Base-by-base conservation (phyloP, 1,284 basidiomycete genomes). In the Termitomyces sp. region DNA sequence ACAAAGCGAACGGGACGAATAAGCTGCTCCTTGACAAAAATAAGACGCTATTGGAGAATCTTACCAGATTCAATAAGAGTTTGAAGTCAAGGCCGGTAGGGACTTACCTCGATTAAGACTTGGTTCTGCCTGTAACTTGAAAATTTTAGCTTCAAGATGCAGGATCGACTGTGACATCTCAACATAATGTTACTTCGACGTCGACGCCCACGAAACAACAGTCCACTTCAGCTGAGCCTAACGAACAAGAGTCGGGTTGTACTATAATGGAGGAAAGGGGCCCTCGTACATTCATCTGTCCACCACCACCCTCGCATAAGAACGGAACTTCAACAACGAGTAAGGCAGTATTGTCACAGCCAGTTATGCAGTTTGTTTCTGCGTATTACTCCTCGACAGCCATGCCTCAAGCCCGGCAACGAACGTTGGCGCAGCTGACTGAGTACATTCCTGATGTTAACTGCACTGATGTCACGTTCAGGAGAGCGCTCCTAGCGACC, bases 401-500 rank as follows among this genome's bases (percentile, higher is more conserved):
- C 17, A 52, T 56, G 15, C 57, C 54, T 8, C n/a, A 50, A 17
- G 43, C 48, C 9, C 52, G 73, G n/a, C 61, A 60, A 30, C 59
- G 59, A 30, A 57, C 58, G 12, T 51, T 75, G 8, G 42, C 58
- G 5, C 48, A 51, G 13, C 60, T 69, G 2, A 65, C 68, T 26
- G 50, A 61, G 5, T 54, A 67, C 31, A 52, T 63, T 10, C 59
- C 62, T 31, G 57, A 60, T 38, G 38, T 61, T 30, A 46, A 61
- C 19, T 59, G 61, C 21, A 47, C 53, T 9, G 61, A 62, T 13
- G 66, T 64, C 47, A 54, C 58, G 9, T 75, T 75, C 50, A 65
- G 64, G 5, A 64, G 74, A 17, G 58, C 61, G 6, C 64, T 71
- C 39, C 57, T 75, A 21, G 65, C 64, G 31, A 43, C 52, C 5